Conservation (phyloP, 805 yeast genomes). For the Aciculoconidium aculeatum region DNA sequence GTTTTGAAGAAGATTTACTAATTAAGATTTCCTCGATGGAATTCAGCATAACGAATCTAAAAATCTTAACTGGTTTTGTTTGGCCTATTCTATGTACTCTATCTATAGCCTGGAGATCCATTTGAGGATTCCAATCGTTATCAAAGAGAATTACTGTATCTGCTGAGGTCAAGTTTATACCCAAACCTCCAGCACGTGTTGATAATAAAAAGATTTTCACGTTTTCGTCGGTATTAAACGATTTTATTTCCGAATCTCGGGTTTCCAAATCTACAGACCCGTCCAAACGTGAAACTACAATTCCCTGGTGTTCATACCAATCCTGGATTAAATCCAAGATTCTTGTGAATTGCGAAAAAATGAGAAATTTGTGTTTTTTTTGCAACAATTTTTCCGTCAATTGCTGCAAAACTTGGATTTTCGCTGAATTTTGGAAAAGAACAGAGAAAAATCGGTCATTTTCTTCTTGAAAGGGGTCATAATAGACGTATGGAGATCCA, state of each 20-base stretch:
- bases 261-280: conserved; percentile 66
- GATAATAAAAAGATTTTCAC: conserved; percentile 63
- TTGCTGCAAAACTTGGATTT: conserved; percentile 63
- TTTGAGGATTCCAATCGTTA: conserved; percentile 97
- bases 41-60: conserved; percentile 67
- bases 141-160: conserved; percentile 89
- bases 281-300: conserved; percentile 59
- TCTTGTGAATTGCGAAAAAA: conserved; percentile 82
- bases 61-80: conserved; percentile 71
- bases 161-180: conserved; percentile 79
- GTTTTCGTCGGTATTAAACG: conserved; percentile 32
- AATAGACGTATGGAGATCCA: conserved; percentile 79
- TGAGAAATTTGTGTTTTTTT: conserved; percentile 60
- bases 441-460: conserved; percentile 18
- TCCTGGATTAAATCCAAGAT: conserved; percentile 80
- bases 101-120: conserved; percentile 94
- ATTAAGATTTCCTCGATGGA: conserved; percentile 82
- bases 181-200: conserved; percentile 93
- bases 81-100: conserved; percentile 94
- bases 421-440: conserved; percentile 57
- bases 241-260: conserved; percentile 57
- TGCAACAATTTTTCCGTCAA: conserved; percentile 46
- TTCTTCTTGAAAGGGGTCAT: conserved; percentile 61
- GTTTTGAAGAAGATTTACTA: conserved; percentile 72
- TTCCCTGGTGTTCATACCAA: conserved; percentile 50